Base-by-base conservation (phyloP, 192 early-diverging fungal genomes). In the Funneliformis mosseae region DNA sequence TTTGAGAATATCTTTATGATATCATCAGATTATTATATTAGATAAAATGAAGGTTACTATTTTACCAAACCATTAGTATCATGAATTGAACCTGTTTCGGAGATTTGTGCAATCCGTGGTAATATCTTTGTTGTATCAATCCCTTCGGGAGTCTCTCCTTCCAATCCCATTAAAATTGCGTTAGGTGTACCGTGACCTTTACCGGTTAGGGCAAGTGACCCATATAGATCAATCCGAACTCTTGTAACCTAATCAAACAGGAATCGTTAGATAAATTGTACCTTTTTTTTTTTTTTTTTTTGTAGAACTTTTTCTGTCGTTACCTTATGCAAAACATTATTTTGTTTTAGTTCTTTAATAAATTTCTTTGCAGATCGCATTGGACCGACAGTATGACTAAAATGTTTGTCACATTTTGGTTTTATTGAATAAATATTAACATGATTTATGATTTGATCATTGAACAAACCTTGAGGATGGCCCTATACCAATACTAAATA, bases 341-440 rank as follows among this genome's bases (percentile, higher is more conserved):
- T 91, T 33, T 91, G 85, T 72, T 91, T 90, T 33, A 97, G 83
- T 75, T 98, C 97, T 76, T 92, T 89, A 38, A 96, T 90, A 89
- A 98, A 98, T 70, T 96, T 96, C 84, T 94, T 95, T 33, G 96
- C 95, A 10, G 97, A 96, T 33, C 97, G 91, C 97, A 98, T 98
- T 16, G 97, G 97, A n/a, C 97, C 97, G 28, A 98, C 96, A 1
- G 94, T 94, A 81, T 96, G 92, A 77, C 93, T 87, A 84, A 79
- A 70, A 79, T 23, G 39, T 41, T 11, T 1, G 27, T 7, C n/a
- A 27, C 27, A 39, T 46, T 38, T 33, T 33, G 33, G 0, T 33
- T 2, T 33, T 18, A 63, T n/a, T 42, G 27, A 48, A 39, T 64
- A 5, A 77, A 25, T 21, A 14, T 38, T 41, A 38, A 12, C 10